phyloP scores from a whole-genome alignment of 495 filamentous ascomycete species.

The Trichoderma asperelloides region DNA sequence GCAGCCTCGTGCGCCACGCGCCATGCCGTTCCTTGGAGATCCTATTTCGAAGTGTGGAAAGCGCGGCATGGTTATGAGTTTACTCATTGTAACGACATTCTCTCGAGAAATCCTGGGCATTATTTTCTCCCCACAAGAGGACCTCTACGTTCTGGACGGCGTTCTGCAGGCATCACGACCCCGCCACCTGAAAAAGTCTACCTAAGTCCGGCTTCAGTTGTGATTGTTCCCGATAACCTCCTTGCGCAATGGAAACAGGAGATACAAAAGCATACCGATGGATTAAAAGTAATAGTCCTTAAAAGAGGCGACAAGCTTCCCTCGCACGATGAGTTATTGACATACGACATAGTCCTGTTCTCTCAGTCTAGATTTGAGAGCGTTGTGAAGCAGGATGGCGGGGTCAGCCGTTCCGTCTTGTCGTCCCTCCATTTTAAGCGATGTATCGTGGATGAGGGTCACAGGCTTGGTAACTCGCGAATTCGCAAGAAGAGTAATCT shows the following conservation, averaged over 20 bases:
- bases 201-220: constrained; percentile 59
- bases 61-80: constrained; percentile 29
- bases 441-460: constrained; percentile 87
- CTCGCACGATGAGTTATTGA: constrained; percentile 44
- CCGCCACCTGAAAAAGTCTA: constrained; percentile 42
- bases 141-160: constrained; percentile 34
- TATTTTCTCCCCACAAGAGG: constrained; percentile 46
- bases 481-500: constrained; percentile 53
- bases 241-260: constrained; percentile 62
- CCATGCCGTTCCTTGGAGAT: constrained; percentile 60
- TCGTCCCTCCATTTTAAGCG: constrained; percentile 71
- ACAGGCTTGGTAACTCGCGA: constrained; percentile 57
- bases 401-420: constrained; percentile 34
- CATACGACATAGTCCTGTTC: constrained; percentile 74
- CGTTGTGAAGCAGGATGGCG: constrained; percentile 31
- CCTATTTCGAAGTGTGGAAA: constrained; percentile 38
- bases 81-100: constrained; percentile 42
- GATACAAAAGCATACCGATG: constrained; percentile 58
- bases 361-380: constrained; percentile 64
- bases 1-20: constrained; percentile 58
- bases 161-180: constrained; percentile 21
- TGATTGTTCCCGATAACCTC: constrained; percentile 61
- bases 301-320: constrained; percentile 47
- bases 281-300: constrained; percentile 56
- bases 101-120: constrained; percentile 42